Percentiles rank a stretch among this genome's conserved stretches.
Evolutionary conservation across 1,139 yeast genomes (phyloP).

Genomic region (Geotrichum klebahnii): DNA sequence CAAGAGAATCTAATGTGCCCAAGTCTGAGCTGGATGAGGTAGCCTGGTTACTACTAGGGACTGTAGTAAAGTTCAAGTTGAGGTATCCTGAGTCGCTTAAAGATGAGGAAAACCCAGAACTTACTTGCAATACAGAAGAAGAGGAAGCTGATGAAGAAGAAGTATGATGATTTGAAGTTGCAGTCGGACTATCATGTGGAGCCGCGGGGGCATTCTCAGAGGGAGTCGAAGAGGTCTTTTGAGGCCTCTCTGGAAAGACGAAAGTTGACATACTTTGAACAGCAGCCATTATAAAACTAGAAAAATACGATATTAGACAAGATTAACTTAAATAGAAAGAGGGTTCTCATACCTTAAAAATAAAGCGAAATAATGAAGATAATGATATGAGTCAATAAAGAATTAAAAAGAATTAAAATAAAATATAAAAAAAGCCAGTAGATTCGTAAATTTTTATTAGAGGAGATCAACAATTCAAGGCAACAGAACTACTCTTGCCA

Average conservation of each 20-base stretch:
- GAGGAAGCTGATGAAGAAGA: conserved; percentile 4
- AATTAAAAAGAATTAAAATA: background rate
- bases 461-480: conserved; percentile 2
- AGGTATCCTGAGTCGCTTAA: conserved; percentile 12
- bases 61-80: conserved; percentile 1
- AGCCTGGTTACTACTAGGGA: background rate
- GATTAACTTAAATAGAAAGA: background rate
- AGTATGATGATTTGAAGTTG: background rate
- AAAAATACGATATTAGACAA: background rate
- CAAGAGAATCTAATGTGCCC: conserved; percentile 1
- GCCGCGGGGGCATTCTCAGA: conserved; percentile 10
- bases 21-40: conserved; percentile 1
- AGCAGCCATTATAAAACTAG: conserved; percentile 8
- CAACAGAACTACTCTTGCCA: conserved; percentile 1
- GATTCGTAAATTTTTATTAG: background rate
- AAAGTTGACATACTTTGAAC: conserved; percentile 18
- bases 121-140: background rate
- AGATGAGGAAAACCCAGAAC: conserved; percentile 2
- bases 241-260: conserved; percentile 17
- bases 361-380: too few relatives aligned
- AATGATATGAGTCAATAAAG: background rate
- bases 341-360: too few relatives aligned
- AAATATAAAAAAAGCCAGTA: background rate
- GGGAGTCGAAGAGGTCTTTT: background rate
- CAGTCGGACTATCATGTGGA: background rate